Base-by-base conservation (phyloP, 2,329 filamentous ascomycete genomes). In the Knufia fluminis region DNA sequence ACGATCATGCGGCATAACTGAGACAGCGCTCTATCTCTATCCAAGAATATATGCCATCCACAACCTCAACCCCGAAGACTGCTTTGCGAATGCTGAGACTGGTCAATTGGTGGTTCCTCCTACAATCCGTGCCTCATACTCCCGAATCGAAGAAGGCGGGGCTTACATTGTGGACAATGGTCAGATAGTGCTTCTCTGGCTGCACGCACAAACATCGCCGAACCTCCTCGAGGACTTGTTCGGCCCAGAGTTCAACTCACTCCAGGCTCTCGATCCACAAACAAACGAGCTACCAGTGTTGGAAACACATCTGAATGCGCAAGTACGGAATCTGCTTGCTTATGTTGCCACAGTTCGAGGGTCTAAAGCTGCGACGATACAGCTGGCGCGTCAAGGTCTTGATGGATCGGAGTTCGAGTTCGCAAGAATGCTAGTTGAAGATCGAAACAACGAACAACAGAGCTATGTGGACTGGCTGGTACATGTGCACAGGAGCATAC, bases 381-480 rank as follows among this genome's bases (percentile, higher is more conserved):
- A 97, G 68, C 75, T 98, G 42, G 92, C 92, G 6, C 73, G 92
- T 51, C 92, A 97, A 68, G 90, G 90, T 0, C 75, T 97, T 3
- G 92, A 98, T 62, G 92, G 92, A 1, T 87, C 90, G 2, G 92
- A 98, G 67, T 97, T 89, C 61, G 92, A 98, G 67, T 98, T 97
- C 72, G 92, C 92, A 6, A 76, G 90, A 47, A 74, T 94, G 68
- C 68, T 98, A 57, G 82, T 95, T 26, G 92, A 98, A 69, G 92
- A 98, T 64, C 79, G 92, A 57, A 97, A 97, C 66, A 95, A 95
- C 59, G 92, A 98, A 71, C 92, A 92, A 31, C 90, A 94, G 70
- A 94, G 86, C 64, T 98, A 97, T 68, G 92, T 97, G 28, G 92
- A 98, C 70, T 98, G 92, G 92, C 74, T 98, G 61, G 92, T 98